A percentile compares a stretch with the other conserved stretches of the same genome.
phyloP scores from a whole-genome alignment of 768 basidiomycete species.

The Sarcodon sp. region DNA sequence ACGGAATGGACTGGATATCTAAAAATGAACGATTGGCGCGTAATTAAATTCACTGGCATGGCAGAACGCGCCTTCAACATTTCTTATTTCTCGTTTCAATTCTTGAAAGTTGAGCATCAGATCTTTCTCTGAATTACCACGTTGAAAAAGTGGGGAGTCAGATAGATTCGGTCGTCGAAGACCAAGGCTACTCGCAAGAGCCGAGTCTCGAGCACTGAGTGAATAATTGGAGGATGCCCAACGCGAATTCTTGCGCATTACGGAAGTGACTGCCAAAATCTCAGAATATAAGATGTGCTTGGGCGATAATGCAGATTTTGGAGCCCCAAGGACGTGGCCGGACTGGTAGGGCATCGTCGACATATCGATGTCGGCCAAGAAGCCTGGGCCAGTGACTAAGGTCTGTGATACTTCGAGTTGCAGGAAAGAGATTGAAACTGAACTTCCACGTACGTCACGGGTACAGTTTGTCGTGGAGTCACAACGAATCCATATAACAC shows the following conservation, averaged over 20 bases:
- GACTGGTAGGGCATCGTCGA: not conserved
- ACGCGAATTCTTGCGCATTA: slow-evolving; percentile 96
- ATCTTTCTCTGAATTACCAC: slow-evolving; percentile 60
- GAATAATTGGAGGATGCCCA: slow-evolving; percentile 75
- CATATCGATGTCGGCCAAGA: not conserved
- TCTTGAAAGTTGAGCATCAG: slow-evolving; percentile 87
- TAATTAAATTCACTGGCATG: not conserved
- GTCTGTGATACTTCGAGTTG: no score
- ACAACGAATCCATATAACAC: no score
- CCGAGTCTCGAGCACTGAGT: slow-evolving; percentile 45
- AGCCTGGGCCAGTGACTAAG: no score
- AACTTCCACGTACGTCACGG: no score
- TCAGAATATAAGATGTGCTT: slow-evolving; percentile 83
- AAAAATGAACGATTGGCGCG: not conserved
- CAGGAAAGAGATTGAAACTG: no score
- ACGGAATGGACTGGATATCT: slow-evolving; percentile 50
- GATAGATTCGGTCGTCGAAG: slow-evolving; percentile 47
- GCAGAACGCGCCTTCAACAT: slow-evolving; percentile 41
- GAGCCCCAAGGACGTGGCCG: not conserved
- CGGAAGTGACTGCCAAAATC: slow-evolving; percentile 81
- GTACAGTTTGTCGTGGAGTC: no score
- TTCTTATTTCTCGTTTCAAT: slow-evolving; percentile 61
- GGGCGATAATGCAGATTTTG: not conserved
- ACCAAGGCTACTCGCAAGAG: slow-evolving; percentile 63
- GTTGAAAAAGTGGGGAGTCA: slow-evolving; percentile 28